phyloP scores from a whole-genome alignment of 2,329 filamentous ascomycete genomes.

The Ophiocordyceps camponoti-saundersi region DNA sequence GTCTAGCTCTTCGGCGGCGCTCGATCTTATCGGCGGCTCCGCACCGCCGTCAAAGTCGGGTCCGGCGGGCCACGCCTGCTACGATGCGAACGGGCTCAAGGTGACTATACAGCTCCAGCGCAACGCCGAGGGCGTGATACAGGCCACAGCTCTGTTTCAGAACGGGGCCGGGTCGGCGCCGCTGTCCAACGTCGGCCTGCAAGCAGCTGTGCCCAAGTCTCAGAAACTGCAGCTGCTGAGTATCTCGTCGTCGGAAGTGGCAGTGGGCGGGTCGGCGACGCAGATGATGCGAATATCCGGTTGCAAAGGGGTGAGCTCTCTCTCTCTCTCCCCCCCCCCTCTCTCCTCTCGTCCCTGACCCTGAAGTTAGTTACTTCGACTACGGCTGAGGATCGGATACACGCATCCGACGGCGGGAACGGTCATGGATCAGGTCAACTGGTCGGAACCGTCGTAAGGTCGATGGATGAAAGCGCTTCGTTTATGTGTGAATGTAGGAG shows the following conservation, averaged over 20 bases:
- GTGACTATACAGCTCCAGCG: slow-evolving; percentile 75
- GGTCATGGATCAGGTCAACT: slow-evolving; percentile 87
- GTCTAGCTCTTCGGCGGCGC: slow-evolving; percentile 21
- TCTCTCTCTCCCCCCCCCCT: background rate
- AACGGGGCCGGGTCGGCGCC: slow-evolving; percentile 52
- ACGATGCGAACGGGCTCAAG: slow-evolving; percentile 70
- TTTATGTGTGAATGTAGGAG: too few relatives aligned
- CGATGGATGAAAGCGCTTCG: background rate
- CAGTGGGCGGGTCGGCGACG: slow-evolving; percentile 63
- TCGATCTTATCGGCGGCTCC: slow-evolving; percentile 36
- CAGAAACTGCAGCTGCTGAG: slow-evolving; percentile 86
- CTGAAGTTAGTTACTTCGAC: slow-evolving; percentile 49
- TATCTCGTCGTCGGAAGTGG: slow-evolving; percentile 67
- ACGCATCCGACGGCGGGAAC: slow-evolving; percentile 50
- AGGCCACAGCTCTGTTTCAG: slow-evolving; percentile 69
- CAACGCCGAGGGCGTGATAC: slow-evolving; percentile 60
- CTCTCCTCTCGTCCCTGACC: background rate
- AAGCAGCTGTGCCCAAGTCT: slow-evolving; percentile 90
- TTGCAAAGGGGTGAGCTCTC: slow-evolving; percentile 81
- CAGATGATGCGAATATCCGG: slow-evolving; percentile 81
- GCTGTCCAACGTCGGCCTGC: slow-evolving; percentile 63
- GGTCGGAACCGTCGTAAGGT: slow-evolving; percentile 55
- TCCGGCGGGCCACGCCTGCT: slow-evolving; percentile 50
- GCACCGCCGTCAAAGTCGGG: slow-evolving; percentile 23
- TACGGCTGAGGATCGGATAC: slow-evolving; percentile 76